Evolutionary conservation across 495 filamentous ascomycete genomes (phyloP).

Genomic region (Neurospora sp.): DNA sequence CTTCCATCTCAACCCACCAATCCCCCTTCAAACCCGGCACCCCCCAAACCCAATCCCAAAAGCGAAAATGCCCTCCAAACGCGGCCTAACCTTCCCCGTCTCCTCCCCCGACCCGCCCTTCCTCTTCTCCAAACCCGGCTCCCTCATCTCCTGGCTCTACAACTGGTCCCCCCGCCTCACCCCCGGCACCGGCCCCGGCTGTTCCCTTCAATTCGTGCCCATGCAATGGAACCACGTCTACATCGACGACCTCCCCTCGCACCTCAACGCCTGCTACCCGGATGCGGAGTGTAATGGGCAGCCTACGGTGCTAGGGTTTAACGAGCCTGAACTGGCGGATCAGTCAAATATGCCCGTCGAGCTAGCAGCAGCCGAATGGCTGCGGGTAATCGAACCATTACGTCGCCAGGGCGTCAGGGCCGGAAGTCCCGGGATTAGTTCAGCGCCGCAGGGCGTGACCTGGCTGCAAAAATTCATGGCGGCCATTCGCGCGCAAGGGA

Average conservation of each 20-base stretch:
- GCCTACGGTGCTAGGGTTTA: slow-evolving; percentile 5
- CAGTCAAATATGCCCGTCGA: slow-evolving; percentile 14
- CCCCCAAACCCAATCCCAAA: not conserved
- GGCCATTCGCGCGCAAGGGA: slow-evolving; percentile 2
- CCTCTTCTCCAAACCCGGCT: slow-evolving; percentile 14
- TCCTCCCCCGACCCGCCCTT: slow-evolving; percentile 8
- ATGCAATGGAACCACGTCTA: slow-evolving; percentile 23
- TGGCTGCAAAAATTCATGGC: slow-evolving; percentile 11
- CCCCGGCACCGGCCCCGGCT: not conserved
- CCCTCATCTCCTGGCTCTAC: slow-evolving; percentile 15
- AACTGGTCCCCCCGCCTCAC: slow-evolving; percentile 18
- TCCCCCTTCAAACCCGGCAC: not conserved
- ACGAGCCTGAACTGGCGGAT: slow-evolving; percentile 12
- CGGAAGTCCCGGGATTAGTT: slow-evolving; percentile 13
- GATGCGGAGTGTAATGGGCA: not conserved
- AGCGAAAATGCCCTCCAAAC: slow-evolving; percentile 8
- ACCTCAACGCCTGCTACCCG: not conserved
- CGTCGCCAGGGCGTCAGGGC: slow-evolving; percentile 1
- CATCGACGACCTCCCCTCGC: slow-evolving; percentile 6
- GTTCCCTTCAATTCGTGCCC: slow-evolving; percentile 11
- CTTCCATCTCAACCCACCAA: not conserved
- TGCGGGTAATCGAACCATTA: slow-evolving; percentile 11
- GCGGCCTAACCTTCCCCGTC: slow-evolving; percentile 15
- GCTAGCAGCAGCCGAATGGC: slow-evolving; percentile 10
- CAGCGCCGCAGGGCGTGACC: slow-evolving; percentile 11